These are phyloP conservation scores for Xylaria sp. DNA, from an alignment of 2,329 filamentous ascomycete genomes.

Conservation along the genomic window DNA sequence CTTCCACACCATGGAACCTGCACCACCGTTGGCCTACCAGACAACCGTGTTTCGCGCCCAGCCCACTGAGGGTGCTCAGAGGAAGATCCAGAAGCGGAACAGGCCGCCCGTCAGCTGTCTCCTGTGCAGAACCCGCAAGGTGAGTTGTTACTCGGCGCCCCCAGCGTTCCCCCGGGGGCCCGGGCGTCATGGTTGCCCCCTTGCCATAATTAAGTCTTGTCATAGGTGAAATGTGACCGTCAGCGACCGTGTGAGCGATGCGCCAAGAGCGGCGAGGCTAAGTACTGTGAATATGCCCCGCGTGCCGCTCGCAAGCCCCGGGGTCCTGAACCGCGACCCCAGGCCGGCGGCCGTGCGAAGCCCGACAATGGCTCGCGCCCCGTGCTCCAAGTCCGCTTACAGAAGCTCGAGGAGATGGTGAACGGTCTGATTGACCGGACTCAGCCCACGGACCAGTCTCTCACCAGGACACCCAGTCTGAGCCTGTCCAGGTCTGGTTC, in stretches of 20 bases:
- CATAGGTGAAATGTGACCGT: conserved; percentile 37
- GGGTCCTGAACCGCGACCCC: conserved; percentile 30
- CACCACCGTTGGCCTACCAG: conserved; percentile 29
- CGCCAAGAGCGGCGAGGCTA: conserved; percentile 34
- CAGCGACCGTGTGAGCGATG: conserved; percentile 38
- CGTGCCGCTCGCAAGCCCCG: conserved; percentile 31
- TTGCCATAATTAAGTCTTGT: conserved; percentile 11
- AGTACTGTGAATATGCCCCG: conserved; percentile 36
- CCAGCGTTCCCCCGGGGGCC: background rate
- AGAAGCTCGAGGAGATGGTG: conserved; percentile 36
- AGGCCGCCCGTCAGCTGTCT: conserved; percentile 35
- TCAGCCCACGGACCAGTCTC: conserved; percentile 20
- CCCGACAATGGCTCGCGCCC: conserved; percentile 30
- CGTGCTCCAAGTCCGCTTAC: conserved; percentile 33
- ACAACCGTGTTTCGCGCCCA: conserved; percentile 36
- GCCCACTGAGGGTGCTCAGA: conserved; percentile 31
- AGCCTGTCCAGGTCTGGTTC: conserved; percentile 14
- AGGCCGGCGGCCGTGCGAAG: conserved; percentile 25
- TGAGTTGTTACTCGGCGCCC: conserved; percentile 18
- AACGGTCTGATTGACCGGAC: conserved; percentile 29
- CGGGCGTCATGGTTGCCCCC: conserved; percentile 1
- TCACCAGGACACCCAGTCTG: conserved; percentile 29
- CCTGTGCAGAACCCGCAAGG: conserved; percentile 34
- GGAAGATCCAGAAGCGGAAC: conserved; percentile 37
- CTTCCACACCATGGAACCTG: conserved; percentile 29